Conservation (phyloP, 2,329 filamentous ascomycete genomes). For the Fusarium graminum region DNA sequence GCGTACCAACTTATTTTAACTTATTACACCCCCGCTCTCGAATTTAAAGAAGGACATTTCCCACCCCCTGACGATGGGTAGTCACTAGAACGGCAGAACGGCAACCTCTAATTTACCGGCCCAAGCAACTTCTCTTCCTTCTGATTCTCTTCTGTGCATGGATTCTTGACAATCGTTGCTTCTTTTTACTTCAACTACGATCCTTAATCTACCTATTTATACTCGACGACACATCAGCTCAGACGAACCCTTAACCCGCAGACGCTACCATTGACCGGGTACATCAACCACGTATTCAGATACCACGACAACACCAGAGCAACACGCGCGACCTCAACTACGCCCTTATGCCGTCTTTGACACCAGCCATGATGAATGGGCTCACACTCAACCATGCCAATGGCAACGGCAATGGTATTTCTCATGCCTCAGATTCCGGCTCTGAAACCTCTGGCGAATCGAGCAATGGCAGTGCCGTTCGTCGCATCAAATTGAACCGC, state of each 20-base stretch:
- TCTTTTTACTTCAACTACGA: slow-evolving; percentile 17
- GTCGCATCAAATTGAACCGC: slow-evolving; percentile 61
- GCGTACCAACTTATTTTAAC: slow-evolving; percentile 21
- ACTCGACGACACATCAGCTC: slow-evolving; percentile 6
- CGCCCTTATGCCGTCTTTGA: slow-evolving; percentile 42
- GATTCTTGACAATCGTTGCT: slow-evolving; percentile 6
- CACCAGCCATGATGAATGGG: slow-evolving; percentile 44
- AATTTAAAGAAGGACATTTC: slow-evolving; percentile 30
- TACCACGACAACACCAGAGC: slow-evolving; percentile 23
- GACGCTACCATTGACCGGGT: slow-evolving; percentile 24
- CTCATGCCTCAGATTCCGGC: slow-evolving; percentile 44
- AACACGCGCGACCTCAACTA: slow-evolving; percentile 30
- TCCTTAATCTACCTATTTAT: not conserved
- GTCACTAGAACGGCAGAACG: slow-evolving; percentile 28
- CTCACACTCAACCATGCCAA: slow-evolving; percentile 40
- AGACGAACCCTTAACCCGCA: slow-evolving; percentile 16
- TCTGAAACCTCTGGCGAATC: slow-evolving; percentile 48
- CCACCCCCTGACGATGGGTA: slow-evolving; percentile 41
- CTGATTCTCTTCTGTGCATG: slow-evolving; percentile 11
- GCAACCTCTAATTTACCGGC: slow-evolving; percentile 41
- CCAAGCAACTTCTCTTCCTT: slow-evolving; percentile 27
- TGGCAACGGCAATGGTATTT: slow-evolving; percentile 16
- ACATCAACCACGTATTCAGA: slow-evolving; percentile 21
- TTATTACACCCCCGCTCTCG: slow-evolving; percentile 44
- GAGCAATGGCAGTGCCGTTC: slow-evolving; percentile 53